Evolutionary conservation across 208 protist species (phyloP), one percentile per base, ranked within the genome.

Genomic region (Acanthamoeba lugdunensis): DNA sequence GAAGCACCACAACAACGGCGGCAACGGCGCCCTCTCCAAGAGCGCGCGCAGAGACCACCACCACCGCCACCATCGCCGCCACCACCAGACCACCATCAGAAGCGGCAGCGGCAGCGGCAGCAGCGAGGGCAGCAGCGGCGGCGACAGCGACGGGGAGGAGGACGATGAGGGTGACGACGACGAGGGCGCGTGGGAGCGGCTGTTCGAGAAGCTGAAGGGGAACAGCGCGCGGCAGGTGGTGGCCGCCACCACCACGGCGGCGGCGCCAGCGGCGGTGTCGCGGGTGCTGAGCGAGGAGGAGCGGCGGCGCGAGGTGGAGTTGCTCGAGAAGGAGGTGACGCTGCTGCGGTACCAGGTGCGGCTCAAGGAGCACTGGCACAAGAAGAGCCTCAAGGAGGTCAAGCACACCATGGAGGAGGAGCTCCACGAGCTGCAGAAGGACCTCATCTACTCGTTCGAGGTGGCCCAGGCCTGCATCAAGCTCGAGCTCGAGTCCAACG

Each of bases 351-450:
- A 85, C 50, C 77, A 85, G 50, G 77, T 85, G 77, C 41, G 77
- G 25, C 77, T 85, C n/a, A 85, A 85, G 77, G 77, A 85, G 50
- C 77, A 85, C 30, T 85, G 77, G 77, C 77, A 85, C 77, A 85
- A 85, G 77, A 85, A 85, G 77, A 85, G 77, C 77, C 77, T 85
- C 25, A 85, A 85, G 50, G 77, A 85, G 50, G 77, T 85, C 8
- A 85, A 85, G 77, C 77, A 85, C 77, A 85, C 14, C 50, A 85
- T 85, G 77, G 77, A 85, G 52, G 77, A 85, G 77, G 77, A 85
- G 77, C 77, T 85, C 18, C 77, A 85, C 77, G 77, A 85, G n/a
- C 52, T 85, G 4, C 77, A 85, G 77, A 85, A 85, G 77, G 77
- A 85, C 77, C 77, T 85, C 77, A 63, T 63, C 77, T 85, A 85